Evolutionary conservation across 768 basidiomycete genomes (phyloP).

Genomic region (Coprinopsis cinerea): DNA sequence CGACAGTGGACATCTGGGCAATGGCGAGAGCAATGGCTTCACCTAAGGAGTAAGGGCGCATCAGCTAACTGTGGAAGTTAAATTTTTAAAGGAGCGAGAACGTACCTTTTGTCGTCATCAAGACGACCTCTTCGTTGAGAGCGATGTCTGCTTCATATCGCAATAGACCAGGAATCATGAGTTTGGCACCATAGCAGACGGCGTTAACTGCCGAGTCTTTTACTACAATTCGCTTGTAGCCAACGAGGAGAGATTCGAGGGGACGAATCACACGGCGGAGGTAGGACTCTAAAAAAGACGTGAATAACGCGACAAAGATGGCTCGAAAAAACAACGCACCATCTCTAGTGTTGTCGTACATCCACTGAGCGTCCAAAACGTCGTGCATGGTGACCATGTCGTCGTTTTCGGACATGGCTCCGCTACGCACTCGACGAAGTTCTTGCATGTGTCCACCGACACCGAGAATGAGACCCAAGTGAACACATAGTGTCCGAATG

Average conservation of each 20-base stretch:
- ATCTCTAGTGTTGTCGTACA: constrained; percentile 95
- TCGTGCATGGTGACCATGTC: constrained; percentile 99
- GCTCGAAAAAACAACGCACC: too few species aligned
- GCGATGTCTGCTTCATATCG: constrained; percentile 96
- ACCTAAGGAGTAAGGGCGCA: constrained; percentile 32
- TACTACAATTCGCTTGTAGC: constrained; percentile 98
- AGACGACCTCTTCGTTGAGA: constrained; percentile 90
- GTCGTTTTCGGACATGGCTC: constrained; percentile 96
- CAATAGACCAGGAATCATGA: constrained; percentile 98
- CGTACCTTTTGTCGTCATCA: constrained; percentile 97
- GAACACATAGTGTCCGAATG: constrained; percentile 94
- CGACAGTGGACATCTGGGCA: constrained; percentile 98
- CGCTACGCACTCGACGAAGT: constrained; percentile 87
- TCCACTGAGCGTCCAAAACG: constrained; percentile 97
- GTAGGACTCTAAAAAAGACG: constrained; percentile 91
- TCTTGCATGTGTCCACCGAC: constrained; percentile 99
- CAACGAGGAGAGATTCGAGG: constrained; percentile 87
- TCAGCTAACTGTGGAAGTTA: too few species aligned
- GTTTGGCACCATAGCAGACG: constrained; percentile 98
- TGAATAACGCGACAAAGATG: too few species aligned
- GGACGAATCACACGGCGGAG: constrained; percentile 92
- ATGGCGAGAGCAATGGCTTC: constrained; percentile 94
- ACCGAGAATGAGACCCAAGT: constrained; percentile 88
- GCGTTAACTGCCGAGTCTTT: constrained; percentile 99
- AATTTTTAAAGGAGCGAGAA: constrained; percentile 2